Percentiles rank a stretch among this genome's conserved stretches.
Evolutionary conservation across 345 rosid genomes (phyloP).

Genomic region (Anastatica hierochuntica): DNA sequence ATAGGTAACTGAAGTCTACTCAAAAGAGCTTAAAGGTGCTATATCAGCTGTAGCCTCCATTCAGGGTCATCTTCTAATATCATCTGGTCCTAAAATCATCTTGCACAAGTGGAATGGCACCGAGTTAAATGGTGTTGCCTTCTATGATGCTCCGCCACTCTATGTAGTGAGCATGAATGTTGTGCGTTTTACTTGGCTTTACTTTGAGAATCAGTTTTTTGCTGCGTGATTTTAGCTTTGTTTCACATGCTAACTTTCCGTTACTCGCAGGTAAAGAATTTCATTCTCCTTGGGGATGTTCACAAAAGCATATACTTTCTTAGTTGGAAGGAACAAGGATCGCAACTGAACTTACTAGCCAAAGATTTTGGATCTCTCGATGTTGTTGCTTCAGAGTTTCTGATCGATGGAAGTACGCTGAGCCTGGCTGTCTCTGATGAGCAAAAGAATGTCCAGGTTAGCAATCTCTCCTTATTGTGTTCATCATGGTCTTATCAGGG

Average conservation of each 20-base stretch:
- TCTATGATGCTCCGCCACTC: conserved; percentile 90
- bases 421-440: conserved; percentile 91
- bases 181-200: conserved; percentile 39
- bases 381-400: conserved; percentile 89
- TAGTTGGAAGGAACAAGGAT: conserved; percentile 97
- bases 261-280: conserved; percentile 74
- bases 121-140: conserved; percentile 83
- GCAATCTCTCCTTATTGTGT: conserved; percentile 5
- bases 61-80: conserved; percentile 91
- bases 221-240: conserved; percentile 2
- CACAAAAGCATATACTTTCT: conserved; percentile 93
- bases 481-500: too few relatives aligned
- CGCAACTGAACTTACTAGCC: conserved; percentile 86
- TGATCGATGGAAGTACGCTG: conserved; percentile 92
- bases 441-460: conserved; percentile 91
- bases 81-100: conserved; percentile 92
- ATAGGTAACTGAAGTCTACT: conserved; percentile 87
- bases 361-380: conserved; percentile 94
- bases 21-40: conserved; percentile 92
- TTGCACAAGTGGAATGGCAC: conserved; percentile 90
- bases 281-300: conserved; percentile 70
- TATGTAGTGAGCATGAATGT: conserved; percentile 94
- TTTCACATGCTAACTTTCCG: conserved; percentile 8
- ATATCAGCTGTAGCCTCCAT: conserved; percentile 97
- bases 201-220: conserved; percentile 6